Evolutionary conservation across 2,329 filamentous ascomycete species (phyloP), one percentile per base, ranked within the genome.

Genomic region (Colletotrichum lupini): DNA sequence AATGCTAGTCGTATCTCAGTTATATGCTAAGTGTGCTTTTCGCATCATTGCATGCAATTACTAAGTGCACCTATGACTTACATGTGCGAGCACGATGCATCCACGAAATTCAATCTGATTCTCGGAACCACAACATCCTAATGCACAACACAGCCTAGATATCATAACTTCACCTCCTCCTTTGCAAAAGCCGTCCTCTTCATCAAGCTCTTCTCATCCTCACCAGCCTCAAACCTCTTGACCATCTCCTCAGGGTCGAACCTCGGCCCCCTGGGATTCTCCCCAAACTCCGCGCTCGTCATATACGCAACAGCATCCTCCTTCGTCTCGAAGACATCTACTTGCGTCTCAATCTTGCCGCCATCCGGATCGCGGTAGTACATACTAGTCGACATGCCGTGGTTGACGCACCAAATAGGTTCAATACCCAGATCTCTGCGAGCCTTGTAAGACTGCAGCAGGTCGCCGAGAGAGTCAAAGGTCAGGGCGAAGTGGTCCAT

Each of bases 341-440:
- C 83, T 75, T 87, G 85, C 4, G 81, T 83, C 78, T 88, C 87
- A 35, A 88, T 65, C 75, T 79, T 74, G 76, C 87, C 88, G 14
- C 85, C 84, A 76, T 88, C 86, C 5, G 85, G 86, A 76, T 88
- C 86, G 8, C 74, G 70, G 76, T 88, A 88, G 77, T 88, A 88
- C 52, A 88, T 83, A 75, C 81, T 84, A 0, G 81, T 85, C 2
- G 83, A 87, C 1, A 81, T 80, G 3, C 87, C 86, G 76, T 88
- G 86, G 75, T 88, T 86, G 37, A 86, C 80, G 69, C 77, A 81
- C 84, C 84, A 86, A 4, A 80, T 35, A 0, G 87, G 86, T 35
- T 77, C 16, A 56, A 86, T 83, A 0, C 81, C 82, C 5, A 76
- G 69, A 0, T 75, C 75, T 72, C 82, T 83, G 22, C 82, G 78